Conservation (phyloP, 768 basidiomycete species). For the Phylloporus scabripes region DNA sequence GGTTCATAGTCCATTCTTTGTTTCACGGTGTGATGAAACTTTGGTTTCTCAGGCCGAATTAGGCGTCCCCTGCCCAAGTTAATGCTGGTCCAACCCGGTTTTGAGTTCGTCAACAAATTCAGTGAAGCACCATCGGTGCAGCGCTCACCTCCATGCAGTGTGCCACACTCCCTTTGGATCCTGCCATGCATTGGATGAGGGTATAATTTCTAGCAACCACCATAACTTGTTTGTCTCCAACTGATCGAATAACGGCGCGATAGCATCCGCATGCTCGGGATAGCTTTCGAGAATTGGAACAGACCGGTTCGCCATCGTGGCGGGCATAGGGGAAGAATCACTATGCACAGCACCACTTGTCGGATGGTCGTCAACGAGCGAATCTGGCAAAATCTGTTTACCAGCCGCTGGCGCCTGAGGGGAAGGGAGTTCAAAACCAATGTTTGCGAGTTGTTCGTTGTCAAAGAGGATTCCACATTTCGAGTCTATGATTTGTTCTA, state of each 20-base stretch:
- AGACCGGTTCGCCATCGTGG: neutral
- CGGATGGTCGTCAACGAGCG: too few relatives aligned
- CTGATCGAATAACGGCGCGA: constrained; percentile 51
- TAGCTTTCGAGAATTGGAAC: neutral
- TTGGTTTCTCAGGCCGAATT: constrained; percentile 42
- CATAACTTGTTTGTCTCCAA: constrained; percentile 43
- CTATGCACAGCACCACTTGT: too few relatives aligned
- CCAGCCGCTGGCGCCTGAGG: constrained; percentile 6
- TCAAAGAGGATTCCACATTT: constrained; percentile 61
- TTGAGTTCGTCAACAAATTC: constrained; percentile 1
- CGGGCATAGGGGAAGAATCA: too few relatives aligned
- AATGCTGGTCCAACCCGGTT: constrained; percentile 10
- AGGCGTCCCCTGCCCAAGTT: constrained; percentile 55
- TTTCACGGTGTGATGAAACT: constrained; percentile 61
- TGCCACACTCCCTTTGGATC: constrained; percentile 53
- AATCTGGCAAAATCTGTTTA: too few relatives aligned
- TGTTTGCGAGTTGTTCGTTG: constrained; percentile 38
- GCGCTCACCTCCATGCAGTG: constrained; percentile 49
- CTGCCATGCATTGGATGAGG: constrained; percentile 52
- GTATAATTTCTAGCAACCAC: constrained; percentile 73
- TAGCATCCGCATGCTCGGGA: constrained; percentile 25
- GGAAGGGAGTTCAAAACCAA: constrained; percentile 30
- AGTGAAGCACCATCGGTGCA: neutral
- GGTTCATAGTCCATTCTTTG: constrained; percentile 45
- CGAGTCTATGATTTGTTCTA: constrained; percentile 54